Evolutionary conservation across 441 rosid species (phyloP).

Genomic region (Omphalea diandra): DNA sequence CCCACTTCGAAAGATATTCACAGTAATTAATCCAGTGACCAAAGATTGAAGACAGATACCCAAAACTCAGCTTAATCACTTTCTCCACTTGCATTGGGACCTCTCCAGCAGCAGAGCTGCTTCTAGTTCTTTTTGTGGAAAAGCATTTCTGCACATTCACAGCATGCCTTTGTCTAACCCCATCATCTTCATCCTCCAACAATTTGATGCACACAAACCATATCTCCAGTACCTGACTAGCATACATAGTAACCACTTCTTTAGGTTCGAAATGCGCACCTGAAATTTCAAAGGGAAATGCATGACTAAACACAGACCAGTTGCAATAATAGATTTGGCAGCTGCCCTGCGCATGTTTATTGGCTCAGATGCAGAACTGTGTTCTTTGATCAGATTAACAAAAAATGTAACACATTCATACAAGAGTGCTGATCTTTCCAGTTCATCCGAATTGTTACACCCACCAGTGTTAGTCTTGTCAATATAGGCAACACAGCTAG

Average conservation of each 20-base stretch:
- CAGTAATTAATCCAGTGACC: slow-evolving; percentile 80
- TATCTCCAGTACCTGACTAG: slow-evolving; percentile 55
- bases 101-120: slow-evolving; percentile 29
- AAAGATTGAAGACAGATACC: slow-evolving; percentile 63
- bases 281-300: slow-evolving; percentile 34
- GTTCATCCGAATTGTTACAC: slow-evolving; percentile 25
- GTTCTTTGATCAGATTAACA: slow-evolving; percentile 59
- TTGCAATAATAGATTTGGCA: slow-evolving; percentile 80
- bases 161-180: slow-evolving; percentile 70
- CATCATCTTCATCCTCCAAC: slow-evolving; percentile 95
- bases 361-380: slow-evolving; percentile 76
- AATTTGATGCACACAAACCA: slow-evolving; percentile 86
- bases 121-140: slow-evolving; percentile 27
- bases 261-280: slow-evolving; percentile 30
- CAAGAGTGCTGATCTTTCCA: slow-evolving; percentile 33
- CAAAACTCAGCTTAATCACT: slow-evolving; percentile 77
- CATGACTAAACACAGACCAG: slow-evolving; percentile 57
- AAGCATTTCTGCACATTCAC: slow-evolving; percentile 65
- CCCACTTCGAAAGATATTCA: slow-evolving; percentile 62
- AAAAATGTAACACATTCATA: slow-evolving; percentile 54
- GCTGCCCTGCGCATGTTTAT: slow-evolving; percentile 82
- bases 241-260: slow-evolving; percentile 45
- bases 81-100: slow-evolving; percentile 85
- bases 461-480: slow-evolving; percentile 31
- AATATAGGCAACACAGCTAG: slow-evolving; percentile 23